Evolutionary conservation across 192 early-diverging fungal genomes (phyloP).

Genomic region (Podila epigama): DNA sequence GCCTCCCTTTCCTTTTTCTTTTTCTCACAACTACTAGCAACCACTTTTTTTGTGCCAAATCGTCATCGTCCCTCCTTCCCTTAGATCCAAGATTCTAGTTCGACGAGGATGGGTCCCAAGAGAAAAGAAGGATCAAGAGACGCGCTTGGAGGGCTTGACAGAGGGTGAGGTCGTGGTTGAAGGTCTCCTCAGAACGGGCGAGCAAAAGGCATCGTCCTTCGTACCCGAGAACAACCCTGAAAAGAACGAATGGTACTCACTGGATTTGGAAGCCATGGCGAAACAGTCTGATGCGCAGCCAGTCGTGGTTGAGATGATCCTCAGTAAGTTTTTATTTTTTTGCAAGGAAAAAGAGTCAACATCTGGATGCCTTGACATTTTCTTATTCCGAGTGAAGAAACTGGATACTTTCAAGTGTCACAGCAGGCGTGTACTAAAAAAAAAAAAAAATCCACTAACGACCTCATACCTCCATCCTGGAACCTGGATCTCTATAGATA

Average conservation of each 20-base stretch:
- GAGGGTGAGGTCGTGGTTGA: constrained; percentile 67
- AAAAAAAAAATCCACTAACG: no score
- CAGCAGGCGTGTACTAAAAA: no score
- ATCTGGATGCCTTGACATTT: no score
- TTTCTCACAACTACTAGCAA: not conserved
- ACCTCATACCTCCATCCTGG: not conserved
- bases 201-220: constrained; percentile 63
- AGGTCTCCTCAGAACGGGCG: constrained; percentile 69
- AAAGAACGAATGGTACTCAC: constrained; percentile 83
- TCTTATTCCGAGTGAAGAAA: no score
- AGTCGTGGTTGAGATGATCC: constrained; percentile 79
- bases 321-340: constrained; percentile 43
- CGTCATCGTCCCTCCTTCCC: not conserved
- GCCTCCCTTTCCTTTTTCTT: not conserved
- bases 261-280: constrained; percentile 83
- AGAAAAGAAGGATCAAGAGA: constrained; percentile 64
- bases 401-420: no score
- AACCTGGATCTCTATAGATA: constrained; percentile 31
- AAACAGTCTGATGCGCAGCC: constrained; percentile 67
- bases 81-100: constrained; percentile 75
- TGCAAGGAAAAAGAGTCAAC: not conserved
- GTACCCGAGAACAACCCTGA: constrained; percentile 67
- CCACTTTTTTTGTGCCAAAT: not conserved
- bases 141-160: constrained; percentile 59
- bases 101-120: constrained; percentile 90